A percentile compares a stretch with the other conserved stretches of the same genome.
Evolutionary conservation across 345 rosid genomes (phyloP).

Genomic region (Durio zibethinus): DNA sequence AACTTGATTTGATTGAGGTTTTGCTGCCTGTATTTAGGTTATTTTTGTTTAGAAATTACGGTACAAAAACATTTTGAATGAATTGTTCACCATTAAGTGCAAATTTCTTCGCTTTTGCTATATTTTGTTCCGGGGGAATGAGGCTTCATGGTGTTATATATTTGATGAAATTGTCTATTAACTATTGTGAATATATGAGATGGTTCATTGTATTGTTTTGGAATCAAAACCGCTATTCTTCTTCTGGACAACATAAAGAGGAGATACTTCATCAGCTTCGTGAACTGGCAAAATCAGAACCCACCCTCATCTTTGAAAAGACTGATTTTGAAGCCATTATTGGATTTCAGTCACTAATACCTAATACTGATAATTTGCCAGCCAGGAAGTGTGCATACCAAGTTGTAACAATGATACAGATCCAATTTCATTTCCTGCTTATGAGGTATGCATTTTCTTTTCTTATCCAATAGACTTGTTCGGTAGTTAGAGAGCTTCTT

Average conservation of each 20-base stretch:
- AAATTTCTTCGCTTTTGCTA: background rate
- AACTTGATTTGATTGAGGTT: background rate
- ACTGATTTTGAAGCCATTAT: background rate
- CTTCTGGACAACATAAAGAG: slow-evolving; percentile 67
- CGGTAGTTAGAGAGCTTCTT: background rate
- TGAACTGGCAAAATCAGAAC: slow-evolving; percentile 46
- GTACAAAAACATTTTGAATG: background rate
- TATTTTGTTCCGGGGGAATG: background rate
- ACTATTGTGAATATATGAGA: slow-evolving; percentile 24
- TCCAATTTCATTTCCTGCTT: slow-evolving; percentile 29
- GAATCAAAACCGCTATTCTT: slow-evolving; percentile 71
- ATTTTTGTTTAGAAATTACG: background rate
- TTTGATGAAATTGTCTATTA: slow-evolving; percentile 1
- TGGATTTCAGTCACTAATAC: background rate
- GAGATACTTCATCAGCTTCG: slow-evolving; percentile 72
- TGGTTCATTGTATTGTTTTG: slow-evolving; percentile 20
- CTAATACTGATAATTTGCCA: background rate
- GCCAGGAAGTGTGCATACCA: background rate
- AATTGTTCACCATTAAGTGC: background rate
- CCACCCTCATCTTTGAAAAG: slow-evolving; percentile 24
- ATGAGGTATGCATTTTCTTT: slow-evolving; percentile 35
- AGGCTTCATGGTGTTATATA: background rate
- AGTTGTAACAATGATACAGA: slow-evolving; percentile 20
- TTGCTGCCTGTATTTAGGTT: background rate
- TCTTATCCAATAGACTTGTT: background rate